Percentiles rank a stretch among this genome's conserved stretches.
phyloP scores from a whole-genome alignment of 78 protist species.

The Creolimax fragrantissima region DNA sequence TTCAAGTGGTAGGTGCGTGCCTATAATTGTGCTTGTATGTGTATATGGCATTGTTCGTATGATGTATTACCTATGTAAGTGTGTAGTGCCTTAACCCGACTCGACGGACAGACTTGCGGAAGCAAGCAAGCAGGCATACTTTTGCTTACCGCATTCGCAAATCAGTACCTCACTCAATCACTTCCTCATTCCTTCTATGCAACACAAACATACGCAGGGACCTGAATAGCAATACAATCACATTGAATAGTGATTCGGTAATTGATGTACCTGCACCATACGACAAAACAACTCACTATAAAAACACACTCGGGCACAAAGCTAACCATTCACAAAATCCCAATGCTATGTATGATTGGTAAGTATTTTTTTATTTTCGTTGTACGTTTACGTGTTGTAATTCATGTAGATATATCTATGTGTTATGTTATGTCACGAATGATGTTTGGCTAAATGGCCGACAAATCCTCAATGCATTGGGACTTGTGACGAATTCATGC shows the following conservation, averaged over 20 bases:
- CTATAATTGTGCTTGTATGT: neutral
- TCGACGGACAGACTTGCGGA: neutral
- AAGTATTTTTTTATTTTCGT: neutral
- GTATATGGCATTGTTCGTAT: neutral
- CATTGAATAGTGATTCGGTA: constrained; percentile 28
- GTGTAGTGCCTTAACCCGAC: neutral
- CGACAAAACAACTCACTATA: constrained; percentile 2
- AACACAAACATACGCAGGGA: neutral
- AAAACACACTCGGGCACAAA: constrained; percentile 40
- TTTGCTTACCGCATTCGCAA: neutral
- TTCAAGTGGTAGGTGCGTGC: neutral
- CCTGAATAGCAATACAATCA: constrained; percentile 40
- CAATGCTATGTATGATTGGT: constrained; percentile 33
- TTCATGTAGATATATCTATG: neutral
- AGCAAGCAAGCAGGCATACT: neutral
- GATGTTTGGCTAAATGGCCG: too few relatives aligned
- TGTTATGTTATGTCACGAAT: too few relatives aligned
- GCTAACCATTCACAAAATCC: constrained; percentile 29
- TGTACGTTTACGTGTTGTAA: neutral
- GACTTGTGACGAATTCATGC: too few relatives aligned
- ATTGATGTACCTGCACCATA: constrained; percentile 41
- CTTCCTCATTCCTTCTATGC: neutral
- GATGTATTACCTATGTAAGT: neutral
- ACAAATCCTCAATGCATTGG: too few relatives aligned
- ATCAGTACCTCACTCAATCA: neutral